phyloP scores from a whole-genome alignment of 148 eudicot genomes.

The Cornus controversa region DNA sequence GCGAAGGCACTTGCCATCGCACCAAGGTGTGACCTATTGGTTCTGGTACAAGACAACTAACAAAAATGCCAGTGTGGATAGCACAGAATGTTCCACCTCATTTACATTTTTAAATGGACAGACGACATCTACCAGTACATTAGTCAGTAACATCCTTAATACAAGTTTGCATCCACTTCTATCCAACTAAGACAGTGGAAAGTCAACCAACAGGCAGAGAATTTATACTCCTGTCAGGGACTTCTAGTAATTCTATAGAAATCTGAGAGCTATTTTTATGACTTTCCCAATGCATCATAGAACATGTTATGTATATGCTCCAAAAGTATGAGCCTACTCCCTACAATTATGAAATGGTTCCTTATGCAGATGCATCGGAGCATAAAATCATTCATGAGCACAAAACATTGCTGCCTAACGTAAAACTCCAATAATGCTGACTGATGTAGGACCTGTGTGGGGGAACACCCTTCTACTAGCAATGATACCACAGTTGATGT shows the following conservation, averaged over 20 bases:
- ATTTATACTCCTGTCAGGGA: background rate
- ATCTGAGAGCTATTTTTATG: background rate
- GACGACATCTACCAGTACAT: too few relatives aligned
- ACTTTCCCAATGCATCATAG: background rate
- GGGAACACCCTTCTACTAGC: too few relatives aligned
- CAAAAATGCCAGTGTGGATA: too few relatives aligned
- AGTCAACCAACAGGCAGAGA: background rate
- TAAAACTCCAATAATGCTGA: background rate
- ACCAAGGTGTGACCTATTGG: too few relatives aligned
- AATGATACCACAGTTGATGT: too few relatives aligned
- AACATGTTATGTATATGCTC: background rate
- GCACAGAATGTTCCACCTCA: too few relatives aligned
- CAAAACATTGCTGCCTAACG: background rate
- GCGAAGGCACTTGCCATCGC: too few relatives aligned
- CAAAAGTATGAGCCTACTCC: background rate
- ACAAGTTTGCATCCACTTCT: too few relatives aligned
- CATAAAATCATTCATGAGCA: background rate
- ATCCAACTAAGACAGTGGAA: too few relatives aligned
- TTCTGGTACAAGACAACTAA: too few relatives aligned
- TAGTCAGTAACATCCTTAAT: too few relatives aligned
- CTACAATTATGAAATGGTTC: background rate
- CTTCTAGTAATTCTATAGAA: background rate
- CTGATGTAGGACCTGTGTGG: background rate
- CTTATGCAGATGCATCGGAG: background rate
- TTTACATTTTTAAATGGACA: too few relatives aligned